Percentiles rank a stretch among this genome's conserved stretches.
Conservation (phyloP, 768 basidiomycete genomes). For the Hygrophorus russula region DNA sequence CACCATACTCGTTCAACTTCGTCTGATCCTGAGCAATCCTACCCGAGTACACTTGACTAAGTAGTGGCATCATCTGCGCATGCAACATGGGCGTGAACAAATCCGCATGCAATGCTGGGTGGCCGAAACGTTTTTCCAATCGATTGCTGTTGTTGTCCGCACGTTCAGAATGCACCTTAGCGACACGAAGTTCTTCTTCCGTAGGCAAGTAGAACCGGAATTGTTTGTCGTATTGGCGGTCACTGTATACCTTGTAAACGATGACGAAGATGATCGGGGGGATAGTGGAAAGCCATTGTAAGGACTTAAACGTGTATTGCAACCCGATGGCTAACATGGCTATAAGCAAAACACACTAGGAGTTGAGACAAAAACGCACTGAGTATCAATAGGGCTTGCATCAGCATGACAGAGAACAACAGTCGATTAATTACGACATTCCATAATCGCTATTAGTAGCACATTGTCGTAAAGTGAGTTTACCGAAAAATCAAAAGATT, state of each 20-base stretch:
- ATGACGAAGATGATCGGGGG: slow-evolving; percentile 76
- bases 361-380: slow-evolving; percentile 39
- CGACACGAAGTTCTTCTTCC: slow-evolving; percentile 59
- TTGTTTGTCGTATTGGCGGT: slow-evolving; percentile 47
- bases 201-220: slow-evolving; percentile 85
- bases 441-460: slow-evolving; percentile 63
- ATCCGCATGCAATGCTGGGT: slow-evolving; percentile 81
- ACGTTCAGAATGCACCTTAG: slow-evolving; percentile 70
- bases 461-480: slow-evolving; percentile 1
- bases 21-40: slow-evolving; percentile 52
- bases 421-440: slow-evolving; percentile 90
- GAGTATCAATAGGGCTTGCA: slow-evolving; percentile 80
- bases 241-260: slow-evolving; percentile 78
- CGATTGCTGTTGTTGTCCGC: slow-evolving; percentile 62
- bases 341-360: slow-evolving; percentile 8
- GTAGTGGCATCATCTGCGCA: slow-evolving; percentile 71
- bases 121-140: slow-evolving; percentile 87
- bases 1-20: slow-evolving; percentile 69
- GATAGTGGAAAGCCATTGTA: slow-evolving; percentile 72
- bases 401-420: slow-evolving; percentile 64
- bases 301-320: slow-evolving; percentile 61
- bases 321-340: slow-evolving; percentile 64
- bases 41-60: slow-evolving; percentile 67
- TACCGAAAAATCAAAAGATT: slow-evolving; percentile 2
- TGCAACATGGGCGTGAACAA: slow-evolving; percentile 86